Percentiles rank a stretch among this genome's conserved stretches.
phyloP scores from a whole-genome alignment of 176 grass and related monocot genomes.

The Carex myosuroides region DNA sequence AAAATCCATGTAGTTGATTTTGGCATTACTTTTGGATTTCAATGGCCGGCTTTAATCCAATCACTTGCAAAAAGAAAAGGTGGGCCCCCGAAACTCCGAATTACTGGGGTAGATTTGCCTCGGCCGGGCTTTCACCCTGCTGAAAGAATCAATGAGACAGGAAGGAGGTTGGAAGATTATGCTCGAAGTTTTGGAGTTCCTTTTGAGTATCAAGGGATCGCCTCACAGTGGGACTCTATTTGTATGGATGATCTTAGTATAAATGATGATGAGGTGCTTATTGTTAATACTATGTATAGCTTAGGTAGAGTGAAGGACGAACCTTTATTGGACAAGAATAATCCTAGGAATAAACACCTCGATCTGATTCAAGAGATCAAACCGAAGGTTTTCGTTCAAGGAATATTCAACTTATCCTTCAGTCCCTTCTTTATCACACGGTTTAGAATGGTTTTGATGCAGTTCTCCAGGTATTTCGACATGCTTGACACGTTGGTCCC shows the following conservation, averaged over 20 bases:
- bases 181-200: neutral
- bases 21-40: conserved; percentile 40
- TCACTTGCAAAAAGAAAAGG: conserved; percentile 23
- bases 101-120: conserved; percentile 39
- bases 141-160: neutral
- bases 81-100: conserved; percentile 32
- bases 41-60: conserved; percentile 53
- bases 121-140: neutral
- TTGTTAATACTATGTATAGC: conserved; percentile 28
- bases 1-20: conserved; percentile 54
- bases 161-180: neutral
- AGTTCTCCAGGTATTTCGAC: conserved; percentile 12
- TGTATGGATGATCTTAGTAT: conserved; percentile 31
- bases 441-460: conserved; percentile 30
- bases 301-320: conserved; percentile 28
- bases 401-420: neutral
- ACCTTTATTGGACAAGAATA: conserved; percentile 23
- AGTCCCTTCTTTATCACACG: conserved; percentile 3
- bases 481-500: neutral
- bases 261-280: conserved; percentile 31
- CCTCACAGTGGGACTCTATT: conserved; percentile 42
- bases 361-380: conserved; percentile 29
- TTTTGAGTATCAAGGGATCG: conserved; percentile 16
- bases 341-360: conserved; percentile 30
- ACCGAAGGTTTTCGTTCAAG: conserved; percentile 12